Conservation (phyloP, 805 yeast species). For the Millerozyma miso region DNA sequence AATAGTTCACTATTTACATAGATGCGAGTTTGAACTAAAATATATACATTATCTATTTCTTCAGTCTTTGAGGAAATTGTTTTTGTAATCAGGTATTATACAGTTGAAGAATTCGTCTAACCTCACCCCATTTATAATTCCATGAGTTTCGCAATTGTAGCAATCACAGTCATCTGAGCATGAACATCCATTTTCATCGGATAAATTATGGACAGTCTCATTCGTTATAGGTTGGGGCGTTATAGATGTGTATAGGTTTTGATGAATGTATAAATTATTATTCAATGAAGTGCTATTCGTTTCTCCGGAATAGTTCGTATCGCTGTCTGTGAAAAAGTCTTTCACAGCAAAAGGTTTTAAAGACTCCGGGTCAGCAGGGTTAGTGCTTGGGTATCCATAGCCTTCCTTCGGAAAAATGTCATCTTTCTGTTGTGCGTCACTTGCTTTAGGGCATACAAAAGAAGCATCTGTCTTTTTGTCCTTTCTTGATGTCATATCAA, state of each 20-base stretch:
- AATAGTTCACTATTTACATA: not conserved
- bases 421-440: not conserved
- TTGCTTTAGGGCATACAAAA: not conserved
- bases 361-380: not conserved
- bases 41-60: no score
- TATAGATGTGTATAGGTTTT: not conserved
- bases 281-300: not conserved
- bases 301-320: not conserved
- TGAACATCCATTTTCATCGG: not conserved
- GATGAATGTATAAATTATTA: not conserved
- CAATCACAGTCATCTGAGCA: conserved; percentile 28
- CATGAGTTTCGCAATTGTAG: conserved; percentile 41
- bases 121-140: conserved; percentile 39
- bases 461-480: not conserved
- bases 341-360: not conserved
- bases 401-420: not conserved
- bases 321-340: not conserved
- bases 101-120: conserved; percentile 32
- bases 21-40: not conserved
- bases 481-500: not conserved
- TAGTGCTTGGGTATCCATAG: not conserved
- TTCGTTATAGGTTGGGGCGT: not conserved
- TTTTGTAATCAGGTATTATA: conserved; percentile 1
- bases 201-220: not conserved
- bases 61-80: not conserved